Base-by-base conservation (phyloP, 805 yeast species). In the Ogataea degrootiae region DNA sequence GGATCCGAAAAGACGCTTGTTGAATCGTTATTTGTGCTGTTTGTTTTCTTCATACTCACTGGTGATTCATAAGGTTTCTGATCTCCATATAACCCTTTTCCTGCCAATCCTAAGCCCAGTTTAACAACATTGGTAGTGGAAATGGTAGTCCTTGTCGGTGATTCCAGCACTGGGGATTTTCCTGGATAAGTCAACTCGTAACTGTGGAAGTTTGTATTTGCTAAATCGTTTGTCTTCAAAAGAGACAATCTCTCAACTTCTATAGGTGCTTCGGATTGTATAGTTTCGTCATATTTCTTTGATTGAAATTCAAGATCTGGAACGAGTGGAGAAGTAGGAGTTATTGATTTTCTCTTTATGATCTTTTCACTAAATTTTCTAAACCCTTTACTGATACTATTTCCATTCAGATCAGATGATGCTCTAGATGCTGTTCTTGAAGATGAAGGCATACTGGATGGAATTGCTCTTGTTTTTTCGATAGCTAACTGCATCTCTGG, bases 41-140 rank as follows among this genome's bases (percentile, higher is more conserved):
- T 11, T 11, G 9, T 26, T 26, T 12, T 36, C 38, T 19, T 11
- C 6, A 12, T 22, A 5, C 33, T 21, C 22, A 40, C 38, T 40
- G 51, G 51, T 2, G 45, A 41, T 29, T 42, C 46, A 34, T 44
- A 34, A 5, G 12, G 17, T 15, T 39, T 38, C 31, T 44, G 46
- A 8, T 38, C 52, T 8, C 47, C 49, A 12, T n/a, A 39, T 7
- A 56, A 48, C 1, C 66, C 69, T 38, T 41, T 53, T 2, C 68
- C 70, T 2, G 63, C 68, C 3, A 66, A 47, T 7, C 55, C 65
- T 15, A 65, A 49, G 1, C 70, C 70, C n/a, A 63, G 21, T 16
- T 50, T 45, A 6, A 58, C 57, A 12, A 64, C 66, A 39, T 62
- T 61, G 2, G 49, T 39, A 4, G 55, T 51, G 11, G 54, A 48